Evolutionary conservation across 139 green algal species (phyloP), one percentile per base, ranked within the genome.

Genomic region (Chloropicon primus): DNA sequence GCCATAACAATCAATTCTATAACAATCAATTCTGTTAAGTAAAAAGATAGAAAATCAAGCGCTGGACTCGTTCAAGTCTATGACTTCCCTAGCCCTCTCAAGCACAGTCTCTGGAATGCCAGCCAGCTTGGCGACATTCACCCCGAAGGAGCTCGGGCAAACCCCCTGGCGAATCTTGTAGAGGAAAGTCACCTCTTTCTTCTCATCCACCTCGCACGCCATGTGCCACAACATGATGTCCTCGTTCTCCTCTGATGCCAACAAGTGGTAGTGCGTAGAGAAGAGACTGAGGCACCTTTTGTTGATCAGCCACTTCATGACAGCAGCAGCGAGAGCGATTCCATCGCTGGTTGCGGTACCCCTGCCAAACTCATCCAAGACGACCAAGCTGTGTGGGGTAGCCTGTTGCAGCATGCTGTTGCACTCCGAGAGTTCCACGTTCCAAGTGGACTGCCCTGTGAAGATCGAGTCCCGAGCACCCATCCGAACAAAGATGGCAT

Each of bases 311-410:
- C 96, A 85, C 24, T 93, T 28, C 21, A 97, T 85, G 54, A 98
- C 95, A 1, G 94, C 92, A 1, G 77, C 54, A 25, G 95, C 95
- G 25, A 99, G 96, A 79, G 95, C 94, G 21, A 90, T 89, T 21
- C 96, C 96, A 78, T 99, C 96, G 22, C 89, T 86, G 0, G 96
- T 99, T n/a, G 93, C 86, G 1, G 96, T 99, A 25, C 96, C 96
- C 2, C 96, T 79, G 1, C 96, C 96, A 53, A 99, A 89, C 86
- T 99, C 96, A 78, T 98, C 95, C 80, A 98, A 84, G 0, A 89
- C 92, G 72, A 98, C 95, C 28, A 98, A 85, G 53, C 86, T 90
- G 71, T 76, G 24, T 1, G 27, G 72, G 27, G 88, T 89, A 26
- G 82, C 80, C 24, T 62, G 72, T 24, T 83, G 79, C 72, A 99